phyloP scores from a whole-genome alignment of 129 eudicot genomes.

The Saposhnikovia divaricata region DNA sequence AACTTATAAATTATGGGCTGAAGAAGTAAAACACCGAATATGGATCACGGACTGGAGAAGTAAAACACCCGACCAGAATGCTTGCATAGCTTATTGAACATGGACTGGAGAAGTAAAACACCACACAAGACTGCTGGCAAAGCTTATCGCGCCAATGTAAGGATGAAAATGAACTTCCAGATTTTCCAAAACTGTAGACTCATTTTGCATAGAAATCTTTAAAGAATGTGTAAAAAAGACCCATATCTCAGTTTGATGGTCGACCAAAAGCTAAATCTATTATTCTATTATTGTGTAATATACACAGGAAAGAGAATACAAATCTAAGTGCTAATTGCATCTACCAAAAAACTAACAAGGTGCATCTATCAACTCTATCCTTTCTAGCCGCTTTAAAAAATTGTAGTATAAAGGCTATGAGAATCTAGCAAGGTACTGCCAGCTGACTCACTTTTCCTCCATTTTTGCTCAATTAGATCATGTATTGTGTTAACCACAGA shows the following conservation, averaged over 20 bases:
- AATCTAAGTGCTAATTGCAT: slow-evolving; percentile 13
- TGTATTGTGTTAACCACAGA: slow-evolving; percentile 11
- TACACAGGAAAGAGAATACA: slow-evolving; percentile 14
- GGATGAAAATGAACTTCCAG: too few relatives aligned
- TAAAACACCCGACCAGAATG: too few relatives aligned
- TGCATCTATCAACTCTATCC: slow-evolving; percentile 8
- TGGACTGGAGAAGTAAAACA: too few relatives aligned
- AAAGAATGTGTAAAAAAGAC: background rate
- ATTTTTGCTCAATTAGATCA: slow-evolving; percentile 14
- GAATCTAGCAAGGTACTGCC: background rate
- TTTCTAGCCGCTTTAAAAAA: slow-evolving; percentile 4
- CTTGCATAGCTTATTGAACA: too few relatives aligned
- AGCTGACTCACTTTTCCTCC: slow-evolving; percentile 24
- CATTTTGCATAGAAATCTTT: background rate
- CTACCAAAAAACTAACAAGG: background rate
- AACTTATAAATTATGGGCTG: too few relatives aligned
- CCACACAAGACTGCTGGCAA: too few relatives aligned
- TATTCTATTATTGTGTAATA: slow-evolving; percentile 13
- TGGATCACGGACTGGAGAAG: too few relatives aligned
- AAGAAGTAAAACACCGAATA: too few relatives aligned
- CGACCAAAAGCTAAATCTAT: slow-evolving; percentile 8
- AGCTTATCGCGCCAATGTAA: too few relatives aligned
- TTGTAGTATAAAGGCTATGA: slow-evolving; percentile 2
- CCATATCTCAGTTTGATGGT: background rate
- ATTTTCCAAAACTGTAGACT: background rate